phyloP scores from a whole-genome alignment of 345 rosid species.

The Syzygium aqueum region DNA sequence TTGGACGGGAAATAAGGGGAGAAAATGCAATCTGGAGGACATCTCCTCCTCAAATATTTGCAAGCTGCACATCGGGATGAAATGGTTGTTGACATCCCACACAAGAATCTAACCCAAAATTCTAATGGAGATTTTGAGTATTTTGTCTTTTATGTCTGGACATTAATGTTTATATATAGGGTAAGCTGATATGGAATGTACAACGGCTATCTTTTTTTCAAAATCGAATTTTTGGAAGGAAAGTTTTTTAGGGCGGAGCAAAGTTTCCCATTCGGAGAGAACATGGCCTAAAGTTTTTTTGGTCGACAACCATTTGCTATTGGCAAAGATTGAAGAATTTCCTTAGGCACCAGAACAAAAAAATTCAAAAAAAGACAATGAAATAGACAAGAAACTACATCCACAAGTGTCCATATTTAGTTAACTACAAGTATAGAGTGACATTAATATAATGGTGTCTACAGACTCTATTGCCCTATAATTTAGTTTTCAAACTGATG shows the following conservation, averaged over 20 bases:
- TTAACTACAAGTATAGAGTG: not conserved
- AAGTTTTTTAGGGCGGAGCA: not conserved
- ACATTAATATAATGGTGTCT: not conserved
- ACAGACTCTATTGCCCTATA: not conserved
- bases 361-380: not conserved
- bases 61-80: slow-evolving; percentile 54
- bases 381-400: not conserved
- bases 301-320: not conserved
- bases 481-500: not conserved
- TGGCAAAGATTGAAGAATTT: not conserved
- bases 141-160: not conserved
- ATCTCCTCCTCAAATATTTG: slow-evolving; percentile 62
- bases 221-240: slow-evolving; percentile 4
- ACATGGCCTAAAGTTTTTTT: not conserved
- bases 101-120: not conserved
- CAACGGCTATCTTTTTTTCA: slow-evolving; percentile 24
- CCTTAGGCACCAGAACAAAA: not conserved
- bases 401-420: not conserved
- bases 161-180: not conserved
- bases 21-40: slow-evolving; percentile 57
- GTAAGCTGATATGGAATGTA: not conserved
- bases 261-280: not conserved
- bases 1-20: slow-evolving; percentile 50
- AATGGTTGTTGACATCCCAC: not conserved
- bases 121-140: not conserved